Evolutionary conservation across 345 rosid species (phyloP).

Genomic region (Triadica sebifera): DNA sequence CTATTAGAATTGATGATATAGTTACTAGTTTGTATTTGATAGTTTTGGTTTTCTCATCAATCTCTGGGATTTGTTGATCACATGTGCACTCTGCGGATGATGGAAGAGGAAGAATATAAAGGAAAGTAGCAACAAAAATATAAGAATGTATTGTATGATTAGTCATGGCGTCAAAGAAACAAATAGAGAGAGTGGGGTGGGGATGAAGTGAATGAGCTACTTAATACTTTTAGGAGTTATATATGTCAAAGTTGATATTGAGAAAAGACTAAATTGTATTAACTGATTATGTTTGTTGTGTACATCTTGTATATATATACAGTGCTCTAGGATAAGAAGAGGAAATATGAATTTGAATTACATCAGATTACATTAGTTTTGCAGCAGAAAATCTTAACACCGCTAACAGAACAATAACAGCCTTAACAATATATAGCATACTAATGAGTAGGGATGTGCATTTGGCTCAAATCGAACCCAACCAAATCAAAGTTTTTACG

Average conservation of each 20-base stretch:
- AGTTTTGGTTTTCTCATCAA: background rate
- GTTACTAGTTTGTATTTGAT: background rate
- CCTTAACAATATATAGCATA: too few relatives aligned
- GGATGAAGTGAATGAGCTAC: background rate
- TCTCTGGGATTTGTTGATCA: background rate
- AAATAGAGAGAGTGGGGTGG: background rate
- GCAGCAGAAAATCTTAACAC: too few relatives aligned
- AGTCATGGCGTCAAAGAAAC: background rate
- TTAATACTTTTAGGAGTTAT: background rate
- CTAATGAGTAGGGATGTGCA: background rate
- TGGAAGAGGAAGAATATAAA: background rate
- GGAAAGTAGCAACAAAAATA: background rate
- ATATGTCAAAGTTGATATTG: too few relatives aligned
- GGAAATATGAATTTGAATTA: too few relatives aligned
- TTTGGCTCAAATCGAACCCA: too few relatives aligned
- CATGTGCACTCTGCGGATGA: conserved; percentile 1
- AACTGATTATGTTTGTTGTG: too few relatives aligned
- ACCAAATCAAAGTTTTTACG: too few relatives aligned
- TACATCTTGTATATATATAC: too few relatives aligned
- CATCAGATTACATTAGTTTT: too few relatives aligned
- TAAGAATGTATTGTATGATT: background rate
- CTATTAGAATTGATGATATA: conserved; percentile 8
- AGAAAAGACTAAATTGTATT: too few relatives aligned
- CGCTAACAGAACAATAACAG: too few relatives aligned
- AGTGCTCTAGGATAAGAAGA: too few relatives aligned